These are phyloP conservation scores for Fraxinus sp. DNA, from an alignment of 305 asterid genomes.

Conservation along the genomic window DNA sequence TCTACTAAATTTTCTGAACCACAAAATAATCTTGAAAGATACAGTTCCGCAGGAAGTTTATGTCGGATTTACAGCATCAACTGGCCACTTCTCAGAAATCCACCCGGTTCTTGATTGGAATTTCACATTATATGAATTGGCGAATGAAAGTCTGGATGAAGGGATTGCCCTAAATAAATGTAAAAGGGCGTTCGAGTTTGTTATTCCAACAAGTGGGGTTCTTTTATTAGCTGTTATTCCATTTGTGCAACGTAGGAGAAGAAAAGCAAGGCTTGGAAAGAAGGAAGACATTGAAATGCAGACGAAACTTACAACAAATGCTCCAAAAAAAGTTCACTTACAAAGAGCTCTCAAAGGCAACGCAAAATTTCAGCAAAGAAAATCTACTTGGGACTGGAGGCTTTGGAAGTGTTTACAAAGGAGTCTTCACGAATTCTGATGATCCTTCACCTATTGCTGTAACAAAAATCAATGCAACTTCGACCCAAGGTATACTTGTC, in stretches of 20 bases:
- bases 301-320: conserved; percentile 49
- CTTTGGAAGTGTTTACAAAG: conserved; percentile 64
- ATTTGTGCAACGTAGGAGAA: conserved; percentile 21
- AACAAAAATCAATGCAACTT: conserved; percentile 58
- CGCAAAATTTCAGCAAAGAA: conserved; percentile 44
- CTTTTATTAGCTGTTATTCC: conserved; percentile 18
- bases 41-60: conserved; percentile 44
- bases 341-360: conserved; percentile 54
- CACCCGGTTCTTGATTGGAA: conserved; percentile 60
- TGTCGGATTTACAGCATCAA: conserved; percentile 59
- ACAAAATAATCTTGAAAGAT: conserved; percentile 43
- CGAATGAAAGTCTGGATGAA: conserved; percentile 29
- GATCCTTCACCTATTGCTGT: conserved; percentile 41
- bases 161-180: conserved; percentile 21
- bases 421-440: conserved; percentile 36
- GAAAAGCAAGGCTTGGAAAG: conserved; percentile 20
- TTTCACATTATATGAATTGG: conserved; percentile 46
- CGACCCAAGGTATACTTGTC: conserved; percentile 50
- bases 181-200: conserved; percentile 28
- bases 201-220: conserved; percentile 29
- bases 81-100: conserved; percentile 42
- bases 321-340: conserved; percentile 48
- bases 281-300: conserved; percentile 42
- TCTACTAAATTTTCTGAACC: conserved; percentile 36
- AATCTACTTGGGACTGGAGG: conserved; percentile 61